Conservation (phyloP, 805 yeast species). For the Naumovozyma baii region DNA sequence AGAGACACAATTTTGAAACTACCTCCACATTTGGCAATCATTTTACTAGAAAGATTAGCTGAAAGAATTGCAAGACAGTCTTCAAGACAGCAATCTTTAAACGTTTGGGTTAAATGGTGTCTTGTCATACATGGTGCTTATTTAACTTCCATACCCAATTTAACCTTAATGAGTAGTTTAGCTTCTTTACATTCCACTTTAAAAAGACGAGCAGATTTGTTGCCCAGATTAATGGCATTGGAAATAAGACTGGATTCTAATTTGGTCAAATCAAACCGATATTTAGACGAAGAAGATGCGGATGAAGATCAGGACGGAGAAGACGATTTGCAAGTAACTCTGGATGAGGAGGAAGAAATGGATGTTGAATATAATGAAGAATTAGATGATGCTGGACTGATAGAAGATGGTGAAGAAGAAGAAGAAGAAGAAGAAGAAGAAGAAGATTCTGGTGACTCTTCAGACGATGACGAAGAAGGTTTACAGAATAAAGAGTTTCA, state of each 20-base stretch:
- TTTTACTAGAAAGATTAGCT: conserved; percentile 50
- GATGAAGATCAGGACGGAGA: conserved; percentile 29
- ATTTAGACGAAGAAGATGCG: conserved; percentile 30
- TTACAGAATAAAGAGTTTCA: conserved; percentile 2
- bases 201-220: conserved; percentile 50
- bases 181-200: conserved; percentile 58
- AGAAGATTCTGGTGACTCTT: conserved; percentile 11
- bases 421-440: conserved; percentile 32
- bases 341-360: conserved; percentile 31
- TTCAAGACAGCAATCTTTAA: conserved; percentile 41
- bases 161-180: conserved; percentile 40
- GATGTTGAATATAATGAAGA: conserved; percentile 70
- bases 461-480: conserved; percentile 6
- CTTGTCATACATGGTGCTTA: conserved; percentile 75
- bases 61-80: conserved; percentile 52
- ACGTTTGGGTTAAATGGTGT: conserved; percentile 82
- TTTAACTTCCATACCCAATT: conserved; percentile 34
- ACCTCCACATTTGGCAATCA: conserved; percentile 44
- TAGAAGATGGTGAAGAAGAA: conserved; percentile 40
- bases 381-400: conserved; percentile 38
- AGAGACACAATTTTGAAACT: conserved; percentile 47
- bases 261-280: conserved; percentile 51
- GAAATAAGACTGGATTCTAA: conserved; percentile 72
- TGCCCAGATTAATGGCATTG: conserved; percentile 65
- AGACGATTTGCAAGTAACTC: neutral